phyloP scores from a whole-genome alignment of 768 basidiomycete genomes.

The Termitomyces sp. region DNA sequence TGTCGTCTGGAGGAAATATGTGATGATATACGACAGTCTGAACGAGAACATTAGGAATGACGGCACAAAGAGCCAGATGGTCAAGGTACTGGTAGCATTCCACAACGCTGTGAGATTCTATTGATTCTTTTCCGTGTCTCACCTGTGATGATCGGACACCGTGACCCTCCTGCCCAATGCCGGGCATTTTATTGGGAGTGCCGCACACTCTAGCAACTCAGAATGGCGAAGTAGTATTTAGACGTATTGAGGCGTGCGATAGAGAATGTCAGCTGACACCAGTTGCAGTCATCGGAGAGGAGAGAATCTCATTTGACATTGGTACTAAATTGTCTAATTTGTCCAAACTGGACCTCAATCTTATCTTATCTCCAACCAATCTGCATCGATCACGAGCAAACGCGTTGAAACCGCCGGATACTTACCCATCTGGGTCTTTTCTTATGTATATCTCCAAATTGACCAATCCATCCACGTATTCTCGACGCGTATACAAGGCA shows the following conservation, averaged over 20 bases:
- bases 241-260: not conserved
- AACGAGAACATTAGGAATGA: not conserved
- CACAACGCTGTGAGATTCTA: not conserved
- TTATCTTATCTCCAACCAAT: not conserved
- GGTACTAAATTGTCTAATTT: too few species aligned
- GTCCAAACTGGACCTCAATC: not conserved
- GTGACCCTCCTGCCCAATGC: not conserved
- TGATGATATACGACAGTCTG: not conserved
- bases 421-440: not conserved
- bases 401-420: not conserved
- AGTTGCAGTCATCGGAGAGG: too few species aligned
- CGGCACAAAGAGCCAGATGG: not conserved
- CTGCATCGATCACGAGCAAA: too few species aligned
- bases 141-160: conserved; percentile 3
- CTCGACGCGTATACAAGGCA: not conserved
- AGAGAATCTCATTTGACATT: too few species aligned
- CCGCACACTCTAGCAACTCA: not conserved
- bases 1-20: conserved; percentile 4
- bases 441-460: not conserved
- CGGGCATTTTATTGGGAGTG: not conserved
- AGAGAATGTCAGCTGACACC: too few species aligned
- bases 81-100: not conserved
- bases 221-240: not conserved
- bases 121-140: not conserved
- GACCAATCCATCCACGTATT: not conserved